phyloP scores from a whole-genome alignment of 768 basidiomycete species.

The Strobilomyces echinocephalus region DNA sequence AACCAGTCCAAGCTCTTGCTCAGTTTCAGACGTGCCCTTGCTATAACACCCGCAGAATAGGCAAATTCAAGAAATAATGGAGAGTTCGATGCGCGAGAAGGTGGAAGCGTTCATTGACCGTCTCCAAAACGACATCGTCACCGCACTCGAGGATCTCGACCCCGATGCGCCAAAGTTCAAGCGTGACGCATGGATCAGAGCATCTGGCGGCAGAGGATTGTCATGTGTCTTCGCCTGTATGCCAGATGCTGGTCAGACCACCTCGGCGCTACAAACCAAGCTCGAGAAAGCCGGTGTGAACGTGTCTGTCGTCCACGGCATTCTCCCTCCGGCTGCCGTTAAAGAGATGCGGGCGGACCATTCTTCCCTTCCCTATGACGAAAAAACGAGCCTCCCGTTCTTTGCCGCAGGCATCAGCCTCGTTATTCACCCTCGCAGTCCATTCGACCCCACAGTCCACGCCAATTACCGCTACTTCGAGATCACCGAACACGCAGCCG shows the following conservation, averaged over 20 bases:
- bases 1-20: neutral
- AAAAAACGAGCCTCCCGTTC: conserved; percentile 71
- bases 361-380: conserved; percentile 59
- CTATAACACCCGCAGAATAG: neutral
- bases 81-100: conserved; percentile 60
- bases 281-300: conserved; percentile 98
- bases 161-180: conserved; percentile 66
- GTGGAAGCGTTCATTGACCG: conserved; percentile 70
- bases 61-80: conserved; percentile 7
- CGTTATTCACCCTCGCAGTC: conserved; percentile 92
- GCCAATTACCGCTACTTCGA: conserved; percentile 98
- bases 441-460: conserved; percentile 90
- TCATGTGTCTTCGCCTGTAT: conserved; percentile 76
- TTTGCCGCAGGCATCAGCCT: conserved; percentile 90
- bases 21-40: neutral
- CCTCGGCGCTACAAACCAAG: conserved; percentile 41
- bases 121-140: conserved; percentile 79
- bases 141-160: conserved; percentile 74
- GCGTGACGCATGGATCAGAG: conserved; percentile 73
- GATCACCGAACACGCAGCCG: conserved; percentile 52
- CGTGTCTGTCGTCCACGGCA: conserved; percentile 86
- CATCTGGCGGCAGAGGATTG: conserved; percentile 64
- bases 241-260: conserved; percentile 24
- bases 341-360: conserved; percentile 96
- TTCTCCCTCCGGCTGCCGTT: conserved; percentile 83